A percentile compares a stretch with the other conserved stretches of the same genome.
Conservation (phyloP, 495 filamentous ascomycete species). For the Neurospora cerealis region DNA sequence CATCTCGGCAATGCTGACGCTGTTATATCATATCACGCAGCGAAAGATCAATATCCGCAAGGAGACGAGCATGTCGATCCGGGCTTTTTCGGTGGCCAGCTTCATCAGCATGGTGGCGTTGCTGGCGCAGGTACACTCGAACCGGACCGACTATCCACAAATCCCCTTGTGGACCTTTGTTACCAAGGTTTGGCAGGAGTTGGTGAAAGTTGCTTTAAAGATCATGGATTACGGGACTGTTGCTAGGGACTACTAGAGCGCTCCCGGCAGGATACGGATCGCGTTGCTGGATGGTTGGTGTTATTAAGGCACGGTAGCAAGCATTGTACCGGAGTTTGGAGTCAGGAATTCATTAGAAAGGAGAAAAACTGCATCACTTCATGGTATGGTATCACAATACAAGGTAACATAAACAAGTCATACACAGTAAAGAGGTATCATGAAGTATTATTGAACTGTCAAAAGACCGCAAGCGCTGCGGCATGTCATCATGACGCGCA, state of each 20-base stretch:
- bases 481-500: slow-evolving; percentile 14
- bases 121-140: slow-evolving; percentile 57
- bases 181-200: slow-evolving; percentile 32
- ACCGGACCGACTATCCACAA: slow-evolving; percentile 51
- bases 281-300: background rate
- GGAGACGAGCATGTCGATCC: slow-evolving; percentile 68
- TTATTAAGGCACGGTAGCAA: background rate
- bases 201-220: slow-evolving; percentile 9
- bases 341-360: background rate
- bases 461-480: slow-evolving; percentile 12
- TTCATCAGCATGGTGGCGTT: slow-evolving; percentile 67
- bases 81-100: slow-evolving; percentile 64
- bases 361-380: background rate
- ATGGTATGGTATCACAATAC: background rate
- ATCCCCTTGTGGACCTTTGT: slow-evolving; percentile 52
- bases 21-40: slow-evolving; percentile 72
- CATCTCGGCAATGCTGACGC: slow-evolving; percentile 71
- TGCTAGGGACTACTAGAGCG: slow-evolving; percentile 11
- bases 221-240: slow-evolving; percentile 23
- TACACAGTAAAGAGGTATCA: background rate
- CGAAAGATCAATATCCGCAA: slow-evolving; percentile 73
- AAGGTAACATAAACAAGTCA: background rate
- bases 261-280: background rate
- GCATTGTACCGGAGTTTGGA: slow-evolving; percentile 1
- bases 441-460: slow-evolving; percentile 12